Conservation (phyloP, 2,329 filamentous ascomycete species). For the Alternaria incomplexa region DNA sequence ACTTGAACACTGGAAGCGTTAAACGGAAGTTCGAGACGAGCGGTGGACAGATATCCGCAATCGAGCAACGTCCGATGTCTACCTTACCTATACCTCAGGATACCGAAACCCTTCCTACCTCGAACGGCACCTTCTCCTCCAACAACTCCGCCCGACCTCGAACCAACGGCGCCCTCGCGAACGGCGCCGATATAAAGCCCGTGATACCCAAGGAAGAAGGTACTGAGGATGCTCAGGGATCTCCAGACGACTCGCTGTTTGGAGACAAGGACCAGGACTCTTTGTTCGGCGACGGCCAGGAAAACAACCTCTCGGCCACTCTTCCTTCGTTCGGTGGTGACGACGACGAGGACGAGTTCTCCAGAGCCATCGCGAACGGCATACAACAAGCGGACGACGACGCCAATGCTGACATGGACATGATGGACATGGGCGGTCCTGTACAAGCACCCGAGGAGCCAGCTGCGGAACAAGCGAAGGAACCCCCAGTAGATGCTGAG, state of each 20-base stretch:
- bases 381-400: slow-evolving; percentile 54
- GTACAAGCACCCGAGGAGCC: slow-evolving; percentile 48
- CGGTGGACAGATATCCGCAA: slow-evolving; percentile 82
- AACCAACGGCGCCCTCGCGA: slow-evolving; percentile 60
- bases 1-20: slow-evolving; percentile 82
- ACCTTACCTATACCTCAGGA: slow-evolving; percentile 77
- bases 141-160: slow-evolving; percentile 70
- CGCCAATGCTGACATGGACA: slow-evolving; percentile 50
- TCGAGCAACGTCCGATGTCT: slow-evolving; percentile 82
- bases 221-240: slow-evolving; percentile 65
- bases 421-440: slow-evolving; percentile 54
- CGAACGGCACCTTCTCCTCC: slow-evolving; percentile 75
- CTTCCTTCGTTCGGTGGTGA: slow-evolving; percentile 70
- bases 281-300: slow-evolving; percentile 79
- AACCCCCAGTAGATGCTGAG: slow-evolving; percentile 21
- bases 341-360: slow-evolving; percentile 84
- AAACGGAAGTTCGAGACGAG: slow-evolving; percentile 78
- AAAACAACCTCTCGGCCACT: slow-evolving; percentile 52
- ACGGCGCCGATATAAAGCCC: slow-evolving; percentile 43
- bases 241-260: slow-evolving; percentile 82
- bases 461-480: slow-evolving; percentile 25
- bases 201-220: slow-evolving; percentile 40
- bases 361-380: slow-evolving; percentile 69
- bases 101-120: slow-evolving; percentile 59
- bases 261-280: slow-evolving; percentile 76